phyloP scores from a whole-genome alignment of 192 early-diverging fungal genomes.

The Chytriomyces sp. region DNA sequence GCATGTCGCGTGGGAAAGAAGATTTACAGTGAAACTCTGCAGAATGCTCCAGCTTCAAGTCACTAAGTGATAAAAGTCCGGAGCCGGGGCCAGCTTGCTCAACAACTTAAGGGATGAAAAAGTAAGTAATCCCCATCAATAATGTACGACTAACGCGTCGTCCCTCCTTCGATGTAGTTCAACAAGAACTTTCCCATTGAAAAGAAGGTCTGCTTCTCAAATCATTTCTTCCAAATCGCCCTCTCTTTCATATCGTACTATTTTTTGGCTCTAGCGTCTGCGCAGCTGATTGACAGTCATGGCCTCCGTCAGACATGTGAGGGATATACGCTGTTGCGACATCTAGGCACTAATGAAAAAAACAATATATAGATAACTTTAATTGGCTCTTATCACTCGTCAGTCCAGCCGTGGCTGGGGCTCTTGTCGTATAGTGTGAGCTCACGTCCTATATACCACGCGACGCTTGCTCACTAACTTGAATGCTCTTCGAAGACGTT shows the following conservation, averaged over 20 bases:
- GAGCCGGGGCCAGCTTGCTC: not conserved
- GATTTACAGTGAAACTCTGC: not conserved
- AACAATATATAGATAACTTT: constrained; percentile 29
- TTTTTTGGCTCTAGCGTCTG: constrained; percentile 31
- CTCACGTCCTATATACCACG: not conserved
- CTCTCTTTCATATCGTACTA: constrained; percentile 35
- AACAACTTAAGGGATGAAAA: not conserved
- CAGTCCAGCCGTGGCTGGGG: constrained; percentile 35
- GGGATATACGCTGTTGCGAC: not conserved
- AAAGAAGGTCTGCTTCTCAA: constrained; percentile 42
- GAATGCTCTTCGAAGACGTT: constrained; percentile 30
- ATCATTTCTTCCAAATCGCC: constrained; percentile 38
- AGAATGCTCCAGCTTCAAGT: constrained; percentile 24
- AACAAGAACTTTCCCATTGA: constrained; percentile 47
- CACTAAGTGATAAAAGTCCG: not conserved
- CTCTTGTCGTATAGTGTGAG: constrained; percentile 43
- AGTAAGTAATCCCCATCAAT: not conserved
- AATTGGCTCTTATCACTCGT: constrained; percentile 37
- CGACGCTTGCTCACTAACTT: not conserved
- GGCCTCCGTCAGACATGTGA: constrained; percentile 19
- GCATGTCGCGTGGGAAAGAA: too few relatives aligned
- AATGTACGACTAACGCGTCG: not conserved
- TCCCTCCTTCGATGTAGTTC: constrained; percentile 13
- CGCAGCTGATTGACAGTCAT: constrained; percentile 14
- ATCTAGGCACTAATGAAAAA: not conserved